Conservation (phyloP, 164 flowering plant genomes). For the Magnolia sinica region DNA sequence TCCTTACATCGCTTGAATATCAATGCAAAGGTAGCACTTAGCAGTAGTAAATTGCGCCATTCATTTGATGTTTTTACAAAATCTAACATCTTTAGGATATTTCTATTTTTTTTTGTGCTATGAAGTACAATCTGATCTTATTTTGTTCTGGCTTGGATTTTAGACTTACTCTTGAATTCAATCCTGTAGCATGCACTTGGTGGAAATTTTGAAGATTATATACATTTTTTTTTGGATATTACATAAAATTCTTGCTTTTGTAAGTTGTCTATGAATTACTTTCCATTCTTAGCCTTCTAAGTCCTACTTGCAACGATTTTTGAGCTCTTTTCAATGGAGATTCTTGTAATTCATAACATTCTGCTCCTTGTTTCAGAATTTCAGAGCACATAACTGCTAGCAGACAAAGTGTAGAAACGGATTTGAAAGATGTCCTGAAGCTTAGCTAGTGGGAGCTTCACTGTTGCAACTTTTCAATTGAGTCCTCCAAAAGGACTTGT, state of each 20-base stretch:
- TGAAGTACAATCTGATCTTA: not conserved
- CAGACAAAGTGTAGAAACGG: too few relatives aligned
- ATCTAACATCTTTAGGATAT: not conserved
- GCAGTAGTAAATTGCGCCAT: too few relatives aligned
- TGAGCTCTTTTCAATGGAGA: not conserved
- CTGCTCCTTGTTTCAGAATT: conserved; percentile 39
- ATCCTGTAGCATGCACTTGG: too few relatives aligned
- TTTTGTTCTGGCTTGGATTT: not conserved
- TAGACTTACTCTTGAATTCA: conserved; percentile 2
- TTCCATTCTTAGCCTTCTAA: not conserved
- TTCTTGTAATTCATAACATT: not conserved
- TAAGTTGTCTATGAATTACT: conserved; percentile 31
- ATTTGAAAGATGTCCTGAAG: too few relatives aligned
- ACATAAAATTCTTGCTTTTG: conserved; percentile 74
- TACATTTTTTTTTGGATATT: conserved; percentile 71
- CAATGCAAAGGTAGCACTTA: too few relatives aligned
- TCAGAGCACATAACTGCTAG: conserved; percentile 36
- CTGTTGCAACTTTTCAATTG: too few relatives aligned
- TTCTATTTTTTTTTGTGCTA: not conserved
- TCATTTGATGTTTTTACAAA: not conserved
- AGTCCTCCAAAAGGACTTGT: too few relatives aligned
- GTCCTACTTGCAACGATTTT: not conserved
- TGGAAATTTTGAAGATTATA: conserved; percentile 48
- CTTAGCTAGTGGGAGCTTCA: too few relatives aligned
- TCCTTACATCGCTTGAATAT: too few relatives aligned